A percentile compares a stretch with the other conserved stretches of the same genome.
These are phyloP conservation scores for Dictyophora rubrovolvata DNA, from an alignment of 768 basidiomycete species.

Conservation along the genomic window DNA sequence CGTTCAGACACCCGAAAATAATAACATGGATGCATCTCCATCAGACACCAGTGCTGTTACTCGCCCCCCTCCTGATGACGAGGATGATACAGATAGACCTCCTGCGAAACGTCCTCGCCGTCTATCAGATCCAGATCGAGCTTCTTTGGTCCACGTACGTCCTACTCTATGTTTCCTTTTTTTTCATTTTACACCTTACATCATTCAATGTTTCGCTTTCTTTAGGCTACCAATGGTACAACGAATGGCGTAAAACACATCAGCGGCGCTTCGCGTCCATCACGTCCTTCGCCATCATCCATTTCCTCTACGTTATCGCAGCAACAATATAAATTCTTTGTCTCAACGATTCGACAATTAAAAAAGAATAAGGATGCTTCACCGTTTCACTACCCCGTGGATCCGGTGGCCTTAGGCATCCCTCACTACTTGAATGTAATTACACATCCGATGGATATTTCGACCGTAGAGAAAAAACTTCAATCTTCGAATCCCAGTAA, in stretches of 20 bases:
- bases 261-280: conserved; percentile 14
- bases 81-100: conserved; percentile 52
- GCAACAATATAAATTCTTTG: conserved; percentile 71
- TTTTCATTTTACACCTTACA: conserved; percentile 46
- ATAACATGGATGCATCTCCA: conserved; percentile 10
- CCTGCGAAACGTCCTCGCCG: conserved; percentile 75
- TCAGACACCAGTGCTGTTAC: conserved; percentile 30
- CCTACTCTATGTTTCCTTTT: conserved; percentile 17
- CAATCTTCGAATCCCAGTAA: conserved; percentile 67
- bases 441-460: conserved; percentile 88
- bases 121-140: conserved; percentile 66
- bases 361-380: conserved; percentile 79
- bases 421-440: conserved; percentile 86
- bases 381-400: conserved; percentile 83
- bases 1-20: background rate
- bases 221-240: conserved; percentile 14
- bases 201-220: conserved; percentile 17
- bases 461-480: conserved; percentile 86
- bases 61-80: conserved; percentile 9
- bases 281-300: conserved; percentile 15
- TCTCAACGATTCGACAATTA: conserved; percentile 65
- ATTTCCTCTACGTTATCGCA: conserved; percentile 40
- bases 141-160: conserved; percentile 66
- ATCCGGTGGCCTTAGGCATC: conserved; percentile 69
- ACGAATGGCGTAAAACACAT: conserved; percentile 12